Conservation (phyloP, 495 filamentous ascomycete species). For the Daldinia decipiens region DNA sequence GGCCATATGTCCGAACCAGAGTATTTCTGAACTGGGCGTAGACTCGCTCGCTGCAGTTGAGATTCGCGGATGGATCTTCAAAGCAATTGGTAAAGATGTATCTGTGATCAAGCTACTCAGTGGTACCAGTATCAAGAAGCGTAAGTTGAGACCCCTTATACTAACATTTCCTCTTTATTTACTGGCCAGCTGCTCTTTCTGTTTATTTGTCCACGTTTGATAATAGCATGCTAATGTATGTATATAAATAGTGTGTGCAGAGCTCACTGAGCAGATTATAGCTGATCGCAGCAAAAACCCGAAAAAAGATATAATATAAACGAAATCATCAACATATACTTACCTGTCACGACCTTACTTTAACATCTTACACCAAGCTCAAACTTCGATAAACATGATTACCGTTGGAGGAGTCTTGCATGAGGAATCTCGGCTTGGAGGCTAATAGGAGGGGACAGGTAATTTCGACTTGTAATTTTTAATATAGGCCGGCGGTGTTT, state of each 20-base stretch:
- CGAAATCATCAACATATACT: neutral
- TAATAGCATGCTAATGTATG: conserved; percentile 20
- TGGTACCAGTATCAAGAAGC: conserved; percentile 42
- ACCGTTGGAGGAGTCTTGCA: neutral
- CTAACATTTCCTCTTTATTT: neutral
- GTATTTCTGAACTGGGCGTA: conserved; percentile 60
- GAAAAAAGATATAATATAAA: neutral
- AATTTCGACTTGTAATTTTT: neutral
- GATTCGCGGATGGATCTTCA: conserved; percentile 69
- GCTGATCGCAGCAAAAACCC: conserved; percentile 17
- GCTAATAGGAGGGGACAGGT: neutral
- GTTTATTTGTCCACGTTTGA: neutral
- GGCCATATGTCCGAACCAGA: conserved; percentile 40
- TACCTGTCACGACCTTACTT: neutral
- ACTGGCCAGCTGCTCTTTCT: neutral
- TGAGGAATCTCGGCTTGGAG: neutral
- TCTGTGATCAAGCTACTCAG: conserved; percentile 59
- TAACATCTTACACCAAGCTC: neutral
- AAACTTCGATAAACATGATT: neutral
- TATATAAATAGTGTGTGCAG: conserved; percentile 34
- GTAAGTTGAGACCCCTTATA: conserved; percentile 32
- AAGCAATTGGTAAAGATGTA: conserved; percentile 52
- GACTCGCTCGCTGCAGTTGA: conserved; percentile 74
- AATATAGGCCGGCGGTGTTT: neutral
- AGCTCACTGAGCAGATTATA: conserved; percentile 36